These are phyloP conservation scores for Mediolabrus comicus DNA, from an alignment of 108 stramenopile species.

Conservation along the genomic window DNA sequence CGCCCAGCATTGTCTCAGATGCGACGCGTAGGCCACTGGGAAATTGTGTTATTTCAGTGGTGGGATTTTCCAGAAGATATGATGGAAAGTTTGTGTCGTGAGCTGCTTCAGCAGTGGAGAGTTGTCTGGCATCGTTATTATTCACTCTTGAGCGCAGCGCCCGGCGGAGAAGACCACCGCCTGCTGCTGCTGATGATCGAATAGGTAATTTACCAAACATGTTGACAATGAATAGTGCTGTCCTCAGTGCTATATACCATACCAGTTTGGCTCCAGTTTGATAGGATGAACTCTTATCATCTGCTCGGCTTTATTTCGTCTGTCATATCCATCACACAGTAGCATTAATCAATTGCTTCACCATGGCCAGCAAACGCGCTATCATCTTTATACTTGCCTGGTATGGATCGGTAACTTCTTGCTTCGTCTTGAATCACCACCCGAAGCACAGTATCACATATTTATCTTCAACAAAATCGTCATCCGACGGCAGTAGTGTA, in stretches of 20 bases:
- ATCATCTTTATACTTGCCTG: not conserved
- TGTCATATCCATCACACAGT: no score
- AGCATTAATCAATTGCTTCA: not conserved
- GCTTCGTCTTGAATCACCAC: not conserved
- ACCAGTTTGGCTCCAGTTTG: no score
- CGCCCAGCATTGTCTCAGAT: constrained; percentile 77
- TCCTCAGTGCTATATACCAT: not conserved
- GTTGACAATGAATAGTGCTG: not conserved
- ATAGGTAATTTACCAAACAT: not conserved
- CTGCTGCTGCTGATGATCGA: not conserved
- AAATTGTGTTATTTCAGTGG: constrained; percentile 80
- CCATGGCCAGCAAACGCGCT: not conserved
- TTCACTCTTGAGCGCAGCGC: not conserved
- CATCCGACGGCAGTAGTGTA: no score
- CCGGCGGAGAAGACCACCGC: constrained; percentile 3
- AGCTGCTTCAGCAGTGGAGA: constrained; percentile 39
- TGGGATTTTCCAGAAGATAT: constrained; percentile 83
- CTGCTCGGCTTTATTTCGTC: no score
- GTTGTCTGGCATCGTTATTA: not conserved
- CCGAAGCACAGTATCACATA: not conserved
- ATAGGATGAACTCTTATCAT: no score
- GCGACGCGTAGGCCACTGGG: constrained; percentile 89
- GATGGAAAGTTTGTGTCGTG: constrained; percentile 56
- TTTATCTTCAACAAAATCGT: not conserved
- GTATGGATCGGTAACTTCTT: not conserved